Base-by-base conservation (phyloP, 2,329 filamentous ascomycete species). In the Xylariomycetidae sp. region DNA sequence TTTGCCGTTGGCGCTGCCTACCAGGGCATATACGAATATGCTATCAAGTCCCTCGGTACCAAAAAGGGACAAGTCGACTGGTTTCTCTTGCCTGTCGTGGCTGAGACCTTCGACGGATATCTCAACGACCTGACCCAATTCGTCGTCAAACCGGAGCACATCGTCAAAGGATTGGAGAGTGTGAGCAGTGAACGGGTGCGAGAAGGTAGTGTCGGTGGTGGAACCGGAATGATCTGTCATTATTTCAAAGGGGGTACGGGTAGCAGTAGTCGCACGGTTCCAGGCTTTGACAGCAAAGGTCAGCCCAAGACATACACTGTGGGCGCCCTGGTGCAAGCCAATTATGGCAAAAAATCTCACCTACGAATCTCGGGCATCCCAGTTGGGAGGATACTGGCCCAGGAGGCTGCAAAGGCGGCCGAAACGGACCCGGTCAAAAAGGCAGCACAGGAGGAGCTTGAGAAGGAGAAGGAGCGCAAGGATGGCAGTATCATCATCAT, bases 211-310 rank as follows among this genome's bases (percentile, higher is more conserved):
- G 70, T 69, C 2, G 80, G 80, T 3, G 80, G 80, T 13, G 80
- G 80, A n/a, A 79, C 78, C 0, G 79, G 78, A 11, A 54, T 49
- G 44, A 49, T 49, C 25, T 47, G 44, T 31, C 44, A 82, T 47
- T 70, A 69, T 42, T 81, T 77, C 61, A 82, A 83, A 51, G 80
- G 77, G 22, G 80, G 80, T 1, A 85, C 80, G 0, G 80, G 80
- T 1, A 78, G 70, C 1, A 72, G 71, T 45, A 78, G 70, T 30
- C 68, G 80, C 16, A 43, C 76, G 6, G 67, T 83, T n/a, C 56
- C 60, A 2, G 70, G 71, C 0, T 44, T 63, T 16, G 62, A 63
- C 27, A 51, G 48, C 3, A 47, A 46, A n/a, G 54, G 47, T n/a
- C 48, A 53, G 18, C 44, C 50, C 5, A 65, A 57, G 35, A 56